phyloP scores from a whole-genome alignment of 106 monocot species.

The Chionographis japonica region DNA sequence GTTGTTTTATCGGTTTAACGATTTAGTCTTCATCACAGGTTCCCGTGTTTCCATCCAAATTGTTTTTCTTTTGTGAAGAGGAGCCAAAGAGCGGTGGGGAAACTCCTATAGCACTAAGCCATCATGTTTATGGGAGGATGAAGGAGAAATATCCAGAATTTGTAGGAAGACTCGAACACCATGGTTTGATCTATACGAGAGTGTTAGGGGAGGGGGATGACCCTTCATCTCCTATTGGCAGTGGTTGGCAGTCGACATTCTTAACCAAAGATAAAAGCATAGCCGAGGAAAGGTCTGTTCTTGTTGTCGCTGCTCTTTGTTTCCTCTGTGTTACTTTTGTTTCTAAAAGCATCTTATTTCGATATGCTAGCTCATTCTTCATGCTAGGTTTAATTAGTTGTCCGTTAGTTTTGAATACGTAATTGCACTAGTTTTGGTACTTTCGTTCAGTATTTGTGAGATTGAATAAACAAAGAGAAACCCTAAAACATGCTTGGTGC shows the following conservation, averaged over 20 bases:
- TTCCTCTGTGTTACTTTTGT: too few relatives aligned
- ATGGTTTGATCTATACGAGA: slow-evolving; percentile 66
- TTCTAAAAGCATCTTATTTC: too few relatives aligned
- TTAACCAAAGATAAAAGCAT: slow-evolving; percentile 59
- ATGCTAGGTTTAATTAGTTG: too few relatives aligned
- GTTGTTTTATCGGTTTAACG: too few relatives aligned
- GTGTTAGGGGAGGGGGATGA: slow-evolving; percentile 72
- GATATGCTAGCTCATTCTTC: too few relatives aligned
- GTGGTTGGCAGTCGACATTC: slow-evolving; percentile 95
- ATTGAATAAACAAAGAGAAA: too few relatives aligned
- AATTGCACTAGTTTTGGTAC: too few relatives aligned
- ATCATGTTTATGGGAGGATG: slow-evolving; percentile 66
- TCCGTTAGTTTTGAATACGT: too few relatives aligned
- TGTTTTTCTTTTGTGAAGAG: slow-evolving; percentile 90
- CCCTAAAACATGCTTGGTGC: too few relatives aligned
- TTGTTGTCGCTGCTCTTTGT: not conserved
- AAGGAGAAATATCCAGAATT: slow-evolving; percentile 65
- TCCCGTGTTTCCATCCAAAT: slow-evolving; percentile 63
- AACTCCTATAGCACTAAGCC: slow-evolving; percentile 86
- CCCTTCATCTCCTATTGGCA: slow-evolving; percentile 78
- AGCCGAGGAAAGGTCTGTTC: slow-evolving; percentile 75
- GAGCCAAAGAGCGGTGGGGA: slow-evolving; percentile 86
- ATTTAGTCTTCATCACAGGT: slow-evolving; percentile 31
- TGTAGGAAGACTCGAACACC: slow-evolving; percentile 62
- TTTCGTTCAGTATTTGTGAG: too few relatives aligned